Evolutionary conservation across 2,329 filamentous ascomycete genomes (phyloP), one percentile per base, ranked within the genome.

Genomic region (Stagonosporopsis cucurbitacearum): DNA sequence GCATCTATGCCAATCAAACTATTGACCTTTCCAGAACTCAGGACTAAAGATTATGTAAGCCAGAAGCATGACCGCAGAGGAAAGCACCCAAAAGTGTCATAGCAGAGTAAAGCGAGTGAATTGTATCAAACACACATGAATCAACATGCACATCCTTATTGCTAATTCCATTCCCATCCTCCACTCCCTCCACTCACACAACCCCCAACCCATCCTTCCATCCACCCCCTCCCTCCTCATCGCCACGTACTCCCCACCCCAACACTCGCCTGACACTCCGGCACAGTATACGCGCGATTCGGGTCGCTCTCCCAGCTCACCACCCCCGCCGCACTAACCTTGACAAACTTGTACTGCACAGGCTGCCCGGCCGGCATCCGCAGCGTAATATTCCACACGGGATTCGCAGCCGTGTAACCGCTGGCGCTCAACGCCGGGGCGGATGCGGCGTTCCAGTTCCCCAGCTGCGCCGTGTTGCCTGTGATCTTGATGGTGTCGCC

Each of bases 401-500:
- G 81, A 30, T 79, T 71, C 33, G 74, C 71, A 1, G 67, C 52
- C 0, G 80, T 80, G 63, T 83, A 83, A 13, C 69, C 68, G 2
- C 73, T 68, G 0, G 80, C 76, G 13, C 74, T 72, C 41, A 84
- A 65, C 12, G 75, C 71, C 53, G 74, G 74, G 6, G 74, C 77
- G 12, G 66, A 72, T 8, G 65, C 66, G 4, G 79, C 48, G 15
- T 77, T 68, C 80, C 81, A 83, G 22, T 57, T 66, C 0, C 80
- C 81, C 0, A 83, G 70, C 45, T 80, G 77, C 2, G 72, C 58
- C 1, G 72, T 75, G 62, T 75, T 78, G 32, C 82, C 81, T 0
- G 75, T 64, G 3, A 83, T 68, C 44, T 77, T 79, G 33, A 84
- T 66, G 26, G 80, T 81, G 54, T 84, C 81, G 19, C 81, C 81